These are phyloP conservation scores for Pulveroboletus frians DNA, from an alignment of 768 basidiomycete species.

Conservation along the genomic window DNA sequence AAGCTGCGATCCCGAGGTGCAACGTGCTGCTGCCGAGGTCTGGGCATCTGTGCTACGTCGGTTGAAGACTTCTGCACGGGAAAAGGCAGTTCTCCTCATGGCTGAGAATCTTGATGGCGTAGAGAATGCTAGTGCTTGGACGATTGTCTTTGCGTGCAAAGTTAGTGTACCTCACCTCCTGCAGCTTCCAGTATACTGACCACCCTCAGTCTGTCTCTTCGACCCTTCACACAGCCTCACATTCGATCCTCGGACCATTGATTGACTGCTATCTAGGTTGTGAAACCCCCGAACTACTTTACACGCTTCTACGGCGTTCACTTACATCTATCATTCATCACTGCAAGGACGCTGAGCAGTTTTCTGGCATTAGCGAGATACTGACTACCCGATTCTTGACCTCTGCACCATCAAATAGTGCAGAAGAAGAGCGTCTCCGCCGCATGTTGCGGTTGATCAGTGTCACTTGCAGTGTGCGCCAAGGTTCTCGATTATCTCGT, in stretches of 20 bases:
- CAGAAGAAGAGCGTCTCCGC: constrained; percentile 37
- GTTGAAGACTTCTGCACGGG: constrained; percentile 56
- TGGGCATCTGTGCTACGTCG: constrained; percentile 79
- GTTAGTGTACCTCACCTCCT: constrained; percentile 31
- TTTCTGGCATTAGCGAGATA: constrained; percentile 50
- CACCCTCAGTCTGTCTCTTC: constrained; percentile 65
- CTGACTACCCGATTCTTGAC: constrained; percentile 40
- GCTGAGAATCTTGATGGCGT: constrained; percentile 44
- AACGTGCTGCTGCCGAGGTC: constrained; percentile 76
- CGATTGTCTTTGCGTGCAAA: constrained; percentile 74
- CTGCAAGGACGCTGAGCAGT: constrained; percentile 64
- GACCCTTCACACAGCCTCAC: constrained; percentile 71
- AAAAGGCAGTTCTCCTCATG: constrained; percentile 53
- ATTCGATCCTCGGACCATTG: constrained; percentile 56
- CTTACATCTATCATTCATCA: constrained; percentile 83
- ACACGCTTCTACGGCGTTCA: constrained; percentile 60
- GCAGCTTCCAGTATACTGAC: background rate
- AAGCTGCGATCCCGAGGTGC: constrained; percentile 64
- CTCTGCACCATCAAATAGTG: constrained; percentile 1
- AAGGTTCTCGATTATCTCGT: constrained; percentile 67
- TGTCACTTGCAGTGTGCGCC: constrained; percentile 57
- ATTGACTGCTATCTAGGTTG: constrained; percentile 49
- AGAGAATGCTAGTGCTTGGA: constrained; percentile 69
- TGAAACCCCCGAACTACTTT: constrained; percentile 38
- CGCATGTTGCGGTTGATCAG: constrained; percentile 53